phyloP scores from a whole-genome alignment of 2,329 filamentous ascomycete species.

The Alternaria brassicae region DNA sequence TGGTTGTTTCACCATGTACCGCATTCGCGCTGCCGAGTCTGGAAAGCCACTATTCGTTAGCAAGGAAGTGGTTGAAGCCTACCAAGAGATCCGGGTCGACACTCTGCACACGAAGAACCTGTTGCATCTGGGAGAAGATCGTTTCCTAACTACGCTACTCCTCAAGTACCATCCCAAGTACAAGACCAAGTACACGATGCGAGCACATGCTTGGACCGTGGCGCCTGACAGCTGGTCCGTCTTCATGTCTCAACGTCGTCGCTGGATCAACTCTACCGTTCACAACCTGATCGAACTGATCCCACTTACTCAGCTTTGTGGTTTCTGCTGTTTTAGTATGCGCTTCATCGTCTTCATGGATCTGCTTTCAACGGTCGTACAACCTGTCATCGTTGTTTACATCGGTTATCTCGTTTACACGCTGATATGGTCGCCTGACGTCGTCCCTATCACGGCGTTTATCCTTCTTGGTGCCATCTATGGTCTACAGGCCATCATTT shows the following conservation, averaged over 20 bases:
- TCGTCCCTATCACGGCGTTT: conserved; percentile 85
- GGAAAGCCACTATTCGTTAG: conserved; percentile 97
- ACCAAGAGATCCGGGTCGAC: conserved; percentile 92
- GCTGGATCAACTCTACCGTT: conserved; percentile 99
- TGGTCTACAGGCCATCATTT: conserved; percentile 95
- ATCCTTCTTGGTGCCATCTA: conserved; percentile 94
- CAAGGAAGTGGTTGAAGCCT: conserved; percentile 85
- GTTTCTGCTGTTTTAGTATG: conserved; percentile 99
- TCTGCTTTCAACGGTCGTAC: conserved; percentile 87
- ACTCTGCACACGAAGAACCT: conserved; percentile 99
- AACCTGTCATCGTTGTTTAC: conserved; percentile 89
- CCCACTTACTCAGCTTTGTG: conserved; percentile 90
- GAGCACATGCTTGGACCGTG: conserved; percentile 94
- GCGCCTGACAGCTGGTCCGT: conserved; percentile 93
- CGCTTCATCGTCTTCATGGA: conserved; percentile 96
- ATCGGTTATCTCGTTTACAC: conserved; percentile 87
- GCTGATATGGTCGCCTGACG: conserved; percentile 65
- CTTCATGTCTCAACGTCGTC: conserved; percentile 96
- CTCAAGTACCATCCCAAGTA: conserved; percentile 91
- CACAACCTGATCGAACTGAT: conserved; percentile 98
- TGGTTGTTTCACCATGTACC: conserved; percentile 99
- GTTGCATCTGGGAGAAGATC: conserved; percentile 95
- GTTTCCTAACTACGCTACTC: conserved; percentile 92
- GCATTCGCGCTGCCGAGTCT: conserved; percentile 90
- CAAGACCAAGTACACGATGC: conserved; percentile 97